These are phyloP conservation scores for Auricularia sp. DNA, from an alignment of 768 basidiomycete genomes.

Conservation along the genomic window DNA sequence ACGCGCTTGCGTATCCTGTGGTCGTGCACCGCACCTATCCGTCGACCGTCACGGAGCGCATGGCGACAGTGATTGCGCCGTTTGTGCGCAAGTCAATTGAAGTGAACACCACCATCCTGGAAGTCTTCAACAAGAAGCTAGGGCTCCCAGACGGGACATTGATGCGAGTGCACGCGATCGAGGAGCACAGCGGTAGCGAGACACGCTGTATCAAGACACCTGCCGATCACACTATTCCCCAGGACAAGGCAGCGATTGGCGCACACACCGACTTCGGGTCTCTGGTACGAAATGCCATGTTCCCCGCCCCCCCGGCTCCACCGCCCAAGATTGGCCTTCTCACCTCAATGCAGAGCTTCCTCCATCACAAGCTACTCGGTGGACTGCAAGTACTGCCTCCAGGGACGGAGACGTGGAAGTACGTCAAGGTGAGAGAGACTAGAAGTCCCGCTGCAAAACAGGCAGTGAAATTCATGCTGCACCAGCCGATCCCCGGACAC, in stretches of 20 bases:
- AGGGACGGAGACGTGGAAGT: constrained; percentile 54
- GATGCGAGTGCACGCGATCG: constrained; percentile 30
- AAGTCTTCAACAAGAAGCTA: constrained; percentile 47
- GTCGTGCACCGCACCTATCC: constrained; percentile 50
- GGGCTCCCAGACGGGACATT: constrained; percentile 44
- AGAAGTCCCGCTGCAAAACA: background rate
- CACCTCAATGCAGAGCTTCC: constrained; percentile 37
- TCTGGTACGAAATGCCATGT: constrained; percentile 31
- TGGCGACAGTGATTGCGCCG: constrained; percentile 39
- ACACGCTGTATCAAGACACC: constrained; percentile 44
- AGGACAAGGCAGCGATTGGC: constrained; percentile 39
- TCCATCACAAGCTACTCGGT: constrained; percentile 55
- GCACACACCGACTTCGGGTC: constrained; percentile 70
- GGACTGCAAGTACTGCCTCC: constrained; percentile 62
- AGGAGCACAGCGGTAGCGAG: constrained; percentile 48
- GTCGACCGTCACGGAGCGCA: constrained; percentile 36
- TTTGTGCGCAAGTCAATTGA: constrained; percentile 51
- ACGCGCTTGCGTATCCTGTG: constrained; percentile 49
- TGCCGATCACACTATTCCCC: constrained; percentile 15
- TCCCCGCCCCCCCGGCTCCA: background rate
- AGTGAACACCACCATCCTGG: constrained; percentile 43
- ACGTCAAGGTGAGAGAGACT: constrained; percentile 38
- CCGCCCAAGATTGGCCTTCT: background rate
- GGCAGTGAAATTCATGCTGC: background rate
- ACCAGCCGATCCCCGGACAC: constrained; percentile 43